Percentiles rank a stretch among this genome's conserved stretches.
Evolutionary conservation across 371 early-diverging fungal genomes (phyloP).

Genomic region (Mortierella sp.): DNA sequence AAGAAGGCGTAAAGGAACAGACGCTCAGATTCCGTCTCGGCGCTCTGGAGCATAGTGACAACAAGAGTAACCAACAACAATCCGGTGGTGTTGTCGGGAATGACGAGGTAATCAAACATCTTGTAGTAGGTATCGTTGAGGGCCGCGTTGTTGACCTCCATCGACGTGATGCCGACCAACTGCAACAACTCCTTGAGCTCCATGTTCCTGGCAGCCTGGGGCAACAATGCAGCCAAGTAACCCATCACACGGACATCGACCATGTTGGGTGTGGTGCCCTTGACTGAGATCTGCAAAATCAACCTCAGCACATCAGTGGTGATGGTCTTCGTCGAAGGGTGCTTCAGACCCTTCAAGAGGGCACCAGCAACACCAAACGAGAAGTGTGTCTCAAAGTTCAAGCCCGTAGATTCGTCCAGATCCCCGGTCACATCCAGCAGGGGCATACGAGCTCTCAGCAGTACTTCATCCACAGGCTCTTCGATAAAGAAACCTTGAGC

Average conservation of each 20-base stretch:
- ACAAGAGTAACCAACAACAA: conserved; percentile 82
- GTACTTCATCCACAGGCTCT: conserved; percentile 72
- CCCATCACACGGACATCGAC: conserved; percentile 79
- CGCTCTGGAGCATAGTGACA: conserved; percentile 85
- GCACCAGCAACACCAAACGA: conserved; percentile 88
- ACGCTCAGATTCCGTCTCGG: conserved; percentile 89
- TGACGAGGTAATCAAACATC: conserved; percentile 76
- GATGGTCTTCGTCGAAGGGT: conserved; percentile 78
- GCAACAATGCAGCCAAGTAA: conserved; percentile 81
- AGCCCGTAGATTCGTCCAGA: conserved; percentile 81
- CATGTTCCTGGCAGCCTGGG: conserved; percentile 75
- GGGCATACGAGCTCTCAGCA: conserved; percentile 81
- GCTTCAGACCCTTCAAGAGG: conserved; percentile 87
- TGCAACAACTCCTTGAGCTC: conserved; percentile 74
- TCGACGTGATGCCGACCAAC: conserved; percentile 68
- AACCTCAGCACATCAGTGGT: conserved; percentile 80
- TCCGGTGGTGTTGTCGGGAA: conserved; percentile 78
- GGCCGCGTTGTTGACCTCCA: conserved; percentile 61
- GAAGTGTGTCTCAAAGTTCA: conserved; percentile 90
- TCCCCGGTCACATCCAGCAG: conserved; percentile 76
- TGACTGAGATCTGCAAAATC: conserved; percentile 80
- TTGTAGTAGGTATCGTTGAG: conserved; percentile 69
- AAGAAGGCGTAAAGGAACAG: conserved; percentile 88
- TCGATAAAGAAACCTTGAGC: conserved; percentile 79
- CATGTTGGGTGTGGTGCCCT: conserved; percentile 62